Evolutionary conservation across 176 grass and related monocot genomes (phyloP).

Genomic region (Microstegium vimineum): DNA sequence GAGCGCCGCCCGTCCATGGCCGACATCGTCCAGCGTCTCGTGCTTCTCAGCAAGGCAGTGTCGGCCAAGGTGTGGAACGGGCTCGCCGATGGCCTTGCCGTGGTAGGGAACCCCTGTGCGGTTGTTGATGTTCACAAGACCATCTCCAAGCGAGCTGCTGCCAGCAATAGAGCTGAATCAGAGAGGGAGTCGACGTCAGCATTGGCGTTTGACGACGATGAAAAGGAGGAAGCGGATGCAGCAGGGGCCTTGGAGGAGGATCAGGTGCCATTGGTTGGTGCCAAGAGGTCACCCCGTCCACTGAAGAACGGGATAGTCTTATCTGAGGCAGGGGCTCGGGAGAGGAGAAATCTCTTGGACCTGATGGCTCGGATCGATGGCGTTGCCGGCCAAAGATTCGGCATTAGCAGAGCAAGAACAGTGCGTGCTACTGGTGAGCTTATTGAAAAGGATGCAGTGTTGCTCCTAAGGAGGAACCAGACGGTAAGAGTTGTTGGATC

Average conservation of each 20-base stretch:
- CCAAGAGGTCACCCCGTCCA: conserved; percentile 52
- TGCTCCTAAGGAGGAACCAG: conserved; percentile 53
- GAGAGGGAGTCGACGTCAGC: conserved; percentile 30
- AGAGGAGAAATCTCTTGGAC: conserved; percentile 81
- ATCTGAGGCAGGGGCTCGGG: conserved; percentile 39
- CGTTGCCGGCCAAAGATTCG: conserved; percentile 45
- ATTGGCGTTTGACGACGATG: conserved; percentile 51
- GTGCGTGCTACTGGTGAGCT: conserved; percentile 21
- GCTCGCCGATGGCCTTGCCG: conserved; percentile 58
- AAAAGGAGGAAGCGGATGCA: conserved; percentile 32
- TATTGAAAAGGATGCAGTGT: conserved; percentile 39
- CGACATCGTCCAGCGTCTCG: conserved; percentile 70
- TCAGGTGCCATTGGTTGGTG: conserved; percentile 38
- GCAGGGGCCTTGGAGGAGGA: conserved; percentile 36
- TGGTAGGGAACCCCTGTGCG: conserved; percentile 82
- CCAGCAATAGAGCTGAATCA: conserved; percentile 14
- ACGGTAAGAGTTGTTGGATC: conserved; percentile 44
- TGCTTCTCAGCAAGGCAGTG: conserved; percentile 54
- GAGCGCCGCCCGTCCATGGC: conserved; percentile 79
- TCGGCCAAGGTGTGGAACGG: conserved; percentile 76
- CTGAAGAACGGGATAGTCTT: conserved; percentile 51
- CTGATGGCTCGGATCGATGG: conserved; percentile 76
- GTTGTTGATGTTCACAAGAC: conserved; percentile 81
- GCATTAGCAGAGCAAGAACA: conserved; percentile 41
- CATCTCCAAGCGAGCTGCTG: conserved; percentile 47